Evolutionary conservation across 306 rosid genomes (phyloP).

Genomic region (Ormosia semicastrata): DNA sequence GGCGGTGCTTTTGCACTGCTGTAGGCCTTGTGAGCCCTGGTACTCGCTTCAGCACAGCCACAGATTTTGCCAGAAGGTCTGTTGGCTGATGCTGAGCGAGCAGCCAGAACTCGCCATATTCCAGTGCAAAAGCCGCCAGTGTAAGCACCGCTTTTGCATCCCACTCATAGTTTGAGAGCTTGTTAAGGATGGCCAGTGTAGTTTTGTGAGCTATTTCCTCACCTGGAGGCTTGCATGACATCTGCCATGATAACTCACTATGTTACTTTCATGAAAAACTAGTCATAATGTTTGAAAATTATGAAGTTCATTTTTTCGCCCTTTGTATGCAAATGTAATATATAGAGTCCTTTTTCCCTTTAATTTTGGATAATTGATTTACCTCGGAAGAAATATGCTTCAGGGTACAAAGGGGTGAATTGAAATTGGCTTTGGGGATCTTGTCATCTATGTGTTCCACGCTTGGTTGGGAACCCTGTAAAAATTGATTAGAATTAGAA

Average conservation of each 20-base stretch:
- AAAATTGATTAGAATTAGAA: too few relatives aligned
- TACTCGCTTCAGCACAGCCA: too few relatives aligned
- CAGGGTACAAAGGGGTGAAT: constrained; percentile 47
- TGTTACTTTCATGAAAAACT: neutral
- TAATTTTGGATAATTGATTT: neutral
- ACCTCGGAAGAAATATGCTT: constrained; percentile 54
- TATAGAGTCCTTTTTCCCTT: neutral
- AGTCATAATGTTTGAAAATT: too few relatives aligned
- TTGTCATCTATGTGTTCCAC: constrained; percentile 45
- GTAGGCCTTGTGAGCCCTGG: too few relatives aligned
- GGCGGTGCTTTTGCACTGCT: too few relatives aligned
- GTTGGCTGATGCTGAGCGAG: constrained; percentile 47
- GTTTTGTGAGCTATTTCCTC: constrained; percentile 62
- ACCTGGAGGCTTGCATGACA: constrained; percentile 61
- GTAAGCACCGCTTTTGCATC: constrained; percentile 74
- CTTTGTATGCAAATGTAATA: too few relatives aligned
- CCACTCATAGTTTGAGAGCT: constrained; percentile 60
- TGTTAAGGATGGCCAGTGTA: constrained; percentile 48
- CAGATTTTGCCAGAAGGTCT: too few relatives aligned
- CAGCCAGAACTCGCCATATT: constrained; percentile 74
- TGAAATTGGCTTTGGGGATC: constrained; percentile 29
- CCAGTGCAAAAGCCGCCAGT: constrained; percentile 65
- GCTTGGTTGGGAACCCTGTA: constrained; percentile 41
- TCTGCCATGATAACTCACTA: constrained; percentile 23
- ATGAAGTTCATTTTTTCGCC: too few relatives aligned